Conservation (phyloP, 805 yeast genomes). For the Yarrowia deformans region DNA sequence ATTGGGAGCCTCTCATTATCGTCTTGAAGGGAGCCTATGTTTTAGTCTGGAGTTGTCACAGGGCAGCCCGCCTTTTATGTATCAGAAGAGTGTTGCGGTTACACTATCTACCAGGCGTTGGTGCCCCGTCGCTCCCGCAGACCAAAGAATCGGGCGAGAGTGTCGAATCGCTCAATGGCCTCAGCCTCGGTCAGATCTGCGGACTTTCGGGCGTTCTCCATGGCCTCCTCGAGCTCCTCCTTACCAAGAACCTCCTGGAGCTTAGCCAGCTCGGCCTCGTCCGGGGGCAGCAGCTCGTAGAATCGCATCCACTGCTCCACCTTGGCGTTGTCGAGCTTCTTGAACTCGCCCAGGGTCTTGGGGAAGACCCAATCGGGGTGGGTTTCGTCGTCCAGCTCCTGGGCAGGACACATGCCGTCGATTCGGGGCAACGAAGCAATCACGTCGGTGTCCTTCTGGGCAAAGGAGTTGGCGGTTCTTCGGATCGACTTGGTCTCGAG, state of each 20-base stretch:
- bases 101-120: slow-evolving; percentile 56
- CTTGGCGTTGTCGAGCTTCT: slow-evolving; percentile 54
- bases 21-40: not conserved
- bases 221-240: slow-evolving; percentile 53
- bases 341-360: slow-evolving; percentile 61
- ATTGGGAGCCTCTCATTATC: not conserved
- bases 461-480: slow-evolving; percentile 69
- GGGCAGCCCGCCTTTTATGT: not conserved
- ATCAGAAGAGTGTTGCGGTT: not conserved
- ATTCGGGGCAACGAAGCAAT: slow-evolving; percentile 77
- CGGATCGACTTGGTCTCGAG: slow-evolving; percentile 77
- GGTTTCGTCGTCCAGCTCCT: slow-evolving; percentile 44
- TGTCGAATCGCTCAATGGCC: slow-evolving; percentile 63
- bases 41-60: too few species aligned
- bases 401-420: slow-evolving; percentile 75
- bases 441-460: slow-evolving; percentile 53
- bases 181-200: slow-evolving; percentile 58
- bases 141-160: slow-evolving; percentile 74
- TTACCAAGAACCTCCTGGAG: slow-evolving; percentile 58
- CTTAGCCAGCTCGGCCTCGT: slow-evolving; percentile 60
- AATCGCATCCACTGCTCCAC: slow-evolving; percentile 68
- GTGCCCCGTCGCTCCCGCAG: slow-evolving; percentile 61
- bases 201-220: slow-evolving; percentile 45
- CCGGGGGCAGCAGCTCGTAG: slow-evolving; percentile 79
- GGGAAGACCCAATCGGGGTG: slow-evolving; percentile 58